These are phyloP conservation scores for Neospermospora avenae DNA, from an alignment of 2,329 filamentous ascomycete genomes.

Conservation along the genomic window DNA sequence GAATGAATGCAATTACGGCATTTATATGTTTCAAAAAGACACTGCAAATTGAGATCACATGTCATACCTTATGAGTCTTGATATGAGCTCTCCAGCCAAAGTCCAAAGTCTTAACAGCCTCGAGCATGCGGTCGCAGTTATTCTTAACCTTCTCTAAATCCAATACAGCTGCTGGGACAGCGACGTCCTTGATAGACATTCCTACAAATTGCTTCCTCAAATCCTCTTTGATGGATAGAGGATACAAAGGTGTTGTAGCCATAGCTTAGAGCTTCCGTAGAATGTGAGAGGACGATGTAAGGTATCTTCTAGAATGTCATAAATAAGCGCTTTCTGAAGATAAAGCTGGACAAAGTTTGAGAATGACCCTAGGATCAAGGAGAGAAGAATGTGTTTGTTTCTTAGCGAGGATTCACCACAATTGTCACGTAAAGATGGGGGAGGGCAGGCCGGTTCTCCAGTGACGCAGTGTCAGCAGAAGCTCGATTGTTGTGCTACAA, in stretches of 20 bases:
- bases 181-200: slow-evolving; percentile 55
- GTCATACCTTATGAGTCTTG: slow-evolving; percentile 74
- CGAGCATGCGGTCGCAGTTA: slow-evolving; percentile 71
- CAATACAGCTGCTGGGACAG: slow-evolving; percentile 65
- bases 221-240: slow-evolving; percentile 36
- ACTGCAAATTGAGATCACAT: neutral
- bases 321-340: too few species aligned
- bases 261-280: slow-evolving; percentile 15
- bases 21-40: too few species aligned
- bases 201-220: slow-evolving; percentile 51
- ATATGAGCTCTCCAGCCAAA: slow-evolving; percentile 74
- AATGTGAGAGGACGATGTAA: too few species aligned
- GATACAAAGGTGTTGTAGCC: slow-evolving; percentile 27
- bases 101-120: slow-evolving; percentile 54
- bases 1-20: neutral
- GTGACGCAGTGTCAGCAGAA: neutral
- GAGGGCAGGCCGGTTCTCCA: neutral
- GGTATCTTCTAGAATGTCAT: too few species aligned
- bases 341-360: neutral
- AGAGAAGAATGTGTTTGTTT: too few species aligned
- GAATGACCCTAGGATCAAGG: too few species aligned
- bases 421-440: neutral
- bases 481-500: neutral
- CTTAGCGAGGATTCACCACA: too few species aligned
- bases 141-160: slow-evolving; percentile 62